These are phyloP conservation scores for Leishmania aethiopica DNA, from an alignment of 208 protist genomes.

Conservation along the genomic window DNA sequence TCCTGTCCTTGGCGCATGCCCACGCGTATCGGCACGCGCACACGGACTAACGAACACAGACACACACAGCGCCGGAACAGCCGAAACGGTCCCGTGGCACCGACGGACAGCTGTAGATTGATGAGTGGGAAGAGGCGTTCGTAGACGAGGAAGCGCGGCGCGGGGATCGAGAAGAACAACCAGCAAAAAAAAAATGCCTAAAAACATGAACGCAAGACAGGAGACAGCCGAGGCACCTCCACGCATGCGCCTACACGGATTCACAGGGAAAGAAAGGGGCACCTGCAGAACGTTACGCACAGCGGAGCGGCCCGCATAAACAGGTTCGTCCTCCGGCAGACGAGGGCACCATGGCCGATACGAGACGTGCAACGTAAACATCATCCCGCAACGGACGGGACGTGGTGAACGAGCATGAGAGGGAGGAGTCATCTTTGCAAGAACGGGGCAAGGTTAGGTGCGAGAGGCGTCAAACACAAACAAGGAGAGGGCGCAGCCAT, in stretches of 20 bases:
- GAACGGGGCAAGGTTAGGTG: background rate
- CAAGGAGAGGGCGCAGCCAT: background rate
- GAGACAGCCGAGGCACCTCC: background rate
- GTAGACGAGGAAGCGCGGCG: background rate
- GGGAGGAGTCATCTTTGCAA: background rate
- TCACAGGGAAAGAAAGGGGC: background rate
- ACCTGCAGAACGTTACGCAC: background rate
- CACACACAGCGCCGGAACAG: background rate
- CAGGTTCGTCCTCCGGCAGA: background rate
- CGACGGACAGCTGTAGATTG: background rate
- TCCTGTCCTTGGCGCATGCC: too few relatives aligned
- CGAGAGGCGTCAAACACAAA: background rate
- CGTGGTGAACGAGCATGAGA: background rate
- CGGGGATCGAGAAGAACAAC: constrained; percentile 9
- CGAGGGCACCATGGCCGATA: background rate
- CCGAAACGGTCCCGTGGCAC: background rate
- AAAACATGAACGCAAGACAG: background rate
- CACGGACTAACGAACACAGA: background rate
- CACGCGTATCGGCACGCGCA: background rate
- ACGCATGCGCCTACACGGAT: background rate
- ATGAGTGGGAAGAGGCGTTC: background rate
- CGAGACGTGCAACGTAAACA: background rate
- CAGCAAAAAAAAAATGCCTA: background rate
- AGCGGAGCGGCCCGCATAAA: background rate
- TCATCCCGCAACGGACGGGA: background rate